Evolutionary conservation across 2,329 filamentous ascomycete species (phyloP), one percentile per base, ranked within the genome.

Genomic region (Pseudopyricularia cyperi): DNA sequence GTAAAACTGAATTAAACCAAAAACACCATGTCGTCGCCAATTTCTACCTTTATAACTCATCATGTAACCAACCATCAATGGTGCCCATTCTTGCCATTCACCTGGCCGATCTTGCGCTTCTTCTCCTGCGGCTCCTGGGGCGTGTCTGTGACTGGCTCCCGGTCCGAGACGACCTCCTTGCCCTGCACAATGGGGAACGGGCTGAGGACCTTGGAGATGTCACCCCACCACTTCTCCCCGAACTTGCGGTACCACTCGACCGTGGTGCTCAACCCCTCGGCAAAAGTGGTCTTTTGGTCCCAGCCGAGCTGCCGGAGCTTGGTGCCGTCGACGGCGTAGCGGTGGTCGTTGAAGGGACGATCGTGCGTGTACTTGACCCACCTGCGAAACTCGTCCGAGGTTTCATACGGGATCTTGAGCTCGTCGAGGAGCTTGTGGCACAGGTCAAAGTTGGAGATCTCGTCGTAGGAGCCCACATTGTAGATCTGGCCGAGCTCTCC

Each of bases 401-500:
- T 70, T 17, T 71, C 67, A 54, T 76, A 68, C 7, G 70, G 66
- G 53, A 85, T 74, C 19, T 72, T 73, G 62, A 89, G 80, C 53
- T 82, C 72, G 32, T 72, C 70, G 26, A 90, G 72, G 17, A 91
- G 71, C 63, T 75, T 78, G 54, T 70, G 67, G 66, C 85, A 86
- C 6, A 91, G 72, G 3, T 82, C 73, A 17, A 85, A 69, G 63
- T 90, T 90, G 57, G 84, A 86, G 47, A 90, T 77, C 63, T 90
- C 86, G 63, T 89, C 84, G 55, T 77, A 76, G 0, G 87, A 90
- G 46, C 84, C 83, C 9, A 93, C 84, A 57, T 93, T 93, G 73
- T 93, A 93, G 55, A 87, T 79, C 60, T 89, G 83, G 1, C 86
- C 86, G 33, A 86, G 71, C 49, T 75, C 69, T 19, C 87, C 87